Percentiles rank a stretch among this genome's conserved stretches.
Conservation (phyloP, 331 rosid species). For the Rhamnella rubrinervis region DNA sequence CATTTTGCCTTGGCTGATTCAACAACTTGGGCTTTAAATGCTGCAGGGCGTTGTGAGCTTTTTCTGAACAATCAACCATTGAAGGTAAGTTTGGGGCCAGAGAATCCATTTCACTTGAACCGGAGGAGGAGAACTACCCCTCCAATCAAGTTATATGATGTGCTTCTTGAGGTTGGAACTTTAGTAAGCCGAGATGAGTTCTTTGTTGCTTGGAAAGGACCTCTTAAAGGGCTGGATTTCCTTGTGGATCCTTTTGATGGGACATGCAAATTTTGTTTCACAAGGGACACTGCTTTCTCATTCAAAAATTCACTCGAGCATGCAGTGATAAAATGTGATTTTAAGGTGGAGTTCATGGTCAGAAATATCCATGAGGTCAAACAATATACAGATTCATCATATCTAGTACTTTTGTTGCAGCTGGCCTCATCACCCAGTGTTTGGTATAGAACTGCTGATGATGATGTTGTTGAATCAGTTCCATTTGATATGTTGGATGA, state of each 20-base stretch:
- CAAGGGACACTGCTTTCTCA: conserved; percentile 57
- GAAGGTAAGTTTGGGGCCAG: conserved; percentile 68
- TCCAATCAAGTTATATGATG: conserved; percentile 69
- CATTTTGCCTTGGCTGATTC: conserved; percentile 62
- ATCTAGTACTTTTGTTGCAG: conserved; percentile 54
- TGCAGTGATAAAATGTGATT: conserved; percentile 69
- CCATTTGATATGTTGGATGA: conserved; percentile 76
- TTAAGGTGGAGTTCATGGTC: conserved; percentile 69
- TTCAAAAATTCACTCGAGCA: conserved; percentile 38
- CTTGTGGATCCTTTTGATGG: conserved; percentile 81
- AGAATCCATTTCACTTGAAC: conserved; percentile 55
- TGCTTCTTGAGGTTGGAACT: conserved; percentile 69
- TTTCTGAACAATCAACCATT: conserved; percentile 37
- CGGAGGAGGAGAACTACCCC: conserved; percentile 65
- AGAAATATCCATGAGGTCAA: conserved; percentile 66
- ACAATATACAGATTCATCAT: conserved; percentile 44
- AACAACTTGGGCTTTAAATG: conserved; percentile 45
- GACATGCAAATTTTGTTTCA: conserved; percentile 74
- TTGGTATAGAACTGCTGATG: conserved; percentile 91
- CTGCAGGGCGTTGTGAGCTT: conserved; percentile 55
- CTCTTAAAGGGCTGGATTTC: conserved; percentile 62
- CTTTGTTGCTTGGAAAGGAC: conserved; percentile 74
- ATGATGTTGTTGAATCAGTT: conserved; percentile 66
- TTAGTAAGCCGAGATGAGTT: conserved; percentile 51
- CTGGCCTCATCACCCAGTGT: conserved; percentile 70